These are phyloP conservation scores for Botrytis elliptica DNA, from an alignment of 2,329 filamentous ascomycete species.

Conservation along the genomic window DNA sequence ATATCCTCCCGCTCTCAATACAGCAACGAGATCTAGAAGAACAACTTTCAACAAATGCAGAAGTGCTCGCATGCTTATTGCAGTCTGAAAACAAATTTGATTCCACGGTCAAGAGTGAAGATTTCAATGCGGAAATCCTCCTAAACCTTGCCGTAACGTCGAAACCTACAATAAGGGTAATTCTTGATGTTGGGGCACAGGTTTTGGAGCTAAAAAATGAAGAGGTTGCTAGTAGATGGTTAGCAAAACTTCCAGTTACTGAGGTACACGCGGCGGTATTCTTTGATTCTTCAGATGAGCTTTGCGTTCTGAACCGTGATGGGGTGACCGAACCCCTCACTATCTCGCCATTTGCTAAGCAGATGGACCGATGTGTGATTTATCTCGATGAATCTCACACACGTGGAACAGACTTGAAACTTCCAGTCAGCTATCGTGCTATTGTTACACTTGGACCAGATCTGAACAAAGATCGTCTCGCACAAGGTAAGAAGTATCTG, in stretches of 20 bases:
- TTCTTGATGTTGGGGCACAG: conserved; percentile 70
- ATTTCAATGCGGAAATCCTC: conserved; percentile 44
- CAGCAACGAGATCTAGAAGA: conserved; percentile 52
- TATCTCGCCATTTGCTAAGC: conserved; percentile 56
- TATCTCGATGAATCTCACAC: conserved; percentile 73
- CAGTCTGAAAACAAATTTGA: conserved; percentile 49
- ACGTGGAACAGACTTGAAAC: conserved; percentile 64
- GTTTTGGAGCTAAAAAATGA: conserved; percentile 63
- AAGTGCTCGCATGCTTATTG: conserved; percentile 61
- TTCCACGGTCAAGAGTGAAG: conserved; percentile 24
- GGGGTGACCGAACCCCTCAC: conserved; percentile 51
- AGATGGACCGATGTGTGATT: conserved; percentile 59
- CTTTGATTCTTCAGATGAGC: conserved; percentile 55
- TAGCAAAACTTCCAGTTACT: conserved; percentile 39
- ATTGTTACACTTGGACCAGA: conserved; percentile 65
- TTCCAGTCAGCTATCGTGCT: conserved; percentile 59
- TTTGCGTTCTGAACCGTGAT: conserved; percentile 52
- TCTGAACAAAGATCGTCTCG: conserved; percentile 60
- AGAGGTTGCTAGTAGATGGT: conserved; percentile 54
- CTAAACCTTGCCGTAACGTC: conserved; percentile 47
- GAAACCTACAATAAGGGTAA: conserved; percentile 50
- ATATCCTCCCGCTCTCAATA: conserved; percentile 57
- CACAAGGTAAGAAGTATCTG: conserved; percentile 16
- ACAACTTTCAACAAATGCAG: conserved; percentile 65
- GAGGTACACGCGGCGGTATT: conserved; percentile 53